These are phyloP conservation scores for Clarkia xantiana DNA, from an alignment of 345 rosid species.

Conservation along the genomic window DNA sequence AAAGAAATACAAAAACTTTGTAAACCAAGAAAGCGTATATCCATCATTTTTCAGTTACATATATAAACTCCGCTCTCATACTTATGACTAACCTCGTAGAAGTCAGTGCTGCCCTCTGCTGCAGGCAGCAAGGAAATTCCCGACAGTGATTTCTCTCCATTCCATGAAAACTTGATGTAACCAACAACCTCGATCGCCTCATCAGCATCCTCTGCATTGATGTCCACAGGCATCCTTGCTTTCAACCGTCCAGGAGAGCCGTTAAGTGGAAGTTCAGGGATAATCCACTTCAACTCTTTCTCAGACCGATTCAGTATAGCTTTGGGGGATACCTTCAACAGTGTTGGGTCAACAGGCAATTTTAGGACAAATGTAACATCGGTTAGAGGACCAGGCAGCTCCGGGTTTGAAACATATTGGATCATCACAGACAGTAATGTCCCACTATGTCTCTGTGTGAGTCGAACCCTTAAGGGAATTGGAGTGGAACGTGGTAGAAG, in stretches of 20 bases:
- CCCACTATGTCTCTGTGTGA: slow-evolving; percentile 73
- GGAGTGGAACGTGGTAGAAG: slow-evolving; percentile 72
- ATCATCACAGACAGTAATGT: slow-evolving; percentile 94
- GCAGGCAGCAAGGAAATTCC: slow-evolving; percentile 54
- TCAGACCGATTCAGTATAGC: slow-evolving; percentile 76
- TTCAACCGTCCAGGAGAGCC: slow-evolving; percentile 66
- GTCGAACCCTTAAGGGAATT: slow-evolving; percentile 76
- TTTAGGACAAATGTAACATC: slow-evolving; percentile 72
- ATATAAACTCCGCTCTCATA: slow-evolving; percentile 63
- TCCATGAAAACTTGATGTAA: slow-evolving; percentile 59
- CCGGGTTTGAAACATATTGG: slow-evolving; percentile 83
- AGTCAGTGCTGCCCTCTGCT: slow-evolving; percentile 72
- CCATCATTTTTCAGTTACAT: slow-evolving; percentile 40
- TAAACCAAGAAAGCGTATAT: neutral
- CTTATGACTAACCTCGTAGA: slow-evolving; percentile 66
- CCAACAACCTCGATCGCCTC: slow-evolving; percentile 68
- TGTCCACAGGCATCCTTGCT: slow-evolving; percentile 83
- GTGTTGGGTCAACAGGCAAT: slow-evolving; percentile 85
- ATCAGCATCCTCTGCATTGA: slow-evolving; percentile 37
- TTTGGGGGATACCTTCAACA: slow-evolving; percentile 89
- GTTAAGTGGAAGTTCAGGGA: slow-evolving; percentile 64
- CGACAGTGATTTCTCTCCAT: slow-evolving; percentile 49
- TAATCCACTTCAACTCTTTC: slow-evolving; percentile 81
- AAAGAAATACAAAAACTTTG: slow-evolving; percentile 6
- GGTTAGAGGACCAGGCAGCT: slow-evolving; percentile 45